phyloP scores from a whole-genome alignment of 352 stramenopile genomes.

The Phytophthora vignae region DNA sequence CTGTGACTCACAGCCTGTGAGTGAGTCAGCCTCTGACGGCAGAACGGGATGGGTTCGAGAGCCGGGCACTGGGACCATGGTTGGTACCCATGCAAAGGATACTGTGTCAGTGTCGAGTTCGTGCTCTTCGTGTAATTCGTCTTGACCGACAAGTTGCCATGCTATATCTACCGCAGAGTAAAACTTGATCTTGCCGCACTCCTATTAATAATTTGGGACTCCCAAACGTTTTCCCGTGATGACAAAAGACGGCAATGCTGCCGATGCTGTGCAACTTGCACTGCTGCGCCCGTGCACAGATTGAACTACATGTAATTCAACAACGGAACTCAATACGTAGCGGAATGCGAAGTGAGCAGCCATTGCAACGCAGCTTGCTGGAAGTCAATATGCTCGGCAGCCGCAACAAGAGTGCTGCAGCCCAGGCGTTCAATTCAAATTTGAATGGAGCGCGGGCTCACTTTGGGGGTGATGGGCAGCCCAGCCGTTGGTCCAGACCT shows the following conservation, averaged over 20 bases:
- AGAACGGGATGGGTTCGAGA: background rate
- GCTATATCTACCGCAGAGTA: background rate
- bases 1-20: too few relatives aligned
- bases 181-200: background rate
- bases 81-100: background rate
- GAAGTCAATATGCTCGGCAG: background rate
- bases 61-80: background rate
- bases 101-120: background rate
- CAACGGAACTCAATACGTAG: too few relatives aligned
- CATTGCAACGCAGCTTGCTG: too few relatives aligned
- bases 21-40: background rate
- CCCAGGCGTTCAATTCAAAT: too few relatives aligned
- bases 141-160: background rate
- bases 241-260: too few relatives aligned
- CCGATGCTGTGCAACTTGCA: too few relatives aligned
- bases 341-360: too few relatives aligned
- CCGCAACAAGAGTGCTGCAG: too few relatives aligned
- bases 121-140: background rate
- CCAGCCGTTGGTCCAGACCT: constrained; percentile 13
- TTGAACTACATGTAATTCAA: too few relatives aligned
- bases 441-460: background rate
- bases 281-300: too few relatives aligned
- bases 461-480: constrained; percentile 6
- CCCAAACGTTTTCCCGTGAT: too few relatives aligned
- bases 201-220: too few relatives aligned